Conservation (phyloP, 306 rosid species). For the Lathyrus oleraceus region DNA sequence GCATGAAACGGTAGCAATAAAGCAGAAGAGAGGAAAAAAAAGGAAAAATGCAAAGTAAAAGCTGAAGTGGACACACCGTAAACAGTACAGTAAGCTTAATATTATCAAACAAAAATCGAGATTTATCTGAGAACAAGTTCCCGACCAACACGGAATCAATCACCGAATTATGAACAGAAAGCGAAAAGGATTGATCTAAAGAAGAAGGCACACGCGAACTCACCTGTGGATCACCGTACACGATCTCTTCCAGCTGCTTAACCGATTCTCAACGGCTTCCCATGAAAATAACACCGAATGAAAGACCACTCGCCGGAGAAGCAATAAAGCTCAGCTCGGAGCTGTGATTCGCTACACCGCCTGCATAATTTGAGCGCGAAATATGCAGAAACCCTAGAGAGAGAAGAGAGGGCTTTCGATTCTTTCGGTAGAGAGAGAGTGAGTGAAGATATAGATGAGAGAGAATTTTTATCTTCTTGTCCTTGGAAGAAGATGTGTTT, state of each 20-base stretch:
- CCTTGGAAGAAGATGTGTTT: slow-evolving; percentile 45
- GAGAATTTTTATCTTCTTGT: slow-evolving; percentile 53
- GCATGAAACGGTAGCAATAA: slow-evolving; percentile 41
- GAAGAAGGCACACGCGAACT: slow-evolving; percentile 39
- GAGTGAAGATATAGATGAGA: slow-evolving; percentile 20
- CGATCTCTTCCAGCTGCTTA: slow-evolving; percentile 36
- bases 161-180: slow-evolving; percentile 27
- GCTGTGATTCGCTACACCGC: slow-evolving; percentile 43
- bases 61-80: slow-evolving; percentile 63
- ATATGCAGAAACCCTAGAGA: slow-evolving; percentile 74
- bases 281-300: slow-evolving; percentile 29
- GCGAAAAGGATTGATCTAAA: slow-evolving; percentile 19
- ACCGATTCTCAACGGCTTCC: slow-evolving; percentile 59
- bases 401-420: slow-evolving; percentile 69
- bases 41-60: slow-evolving; percentile 43
- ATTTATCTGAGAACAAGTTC: slow-evolving; percentile 4
- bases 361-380: slow-evolving; percentile 61
- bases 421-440: slow-evolving; percentile 30
- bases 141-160: slow-evolving; percentile 44
- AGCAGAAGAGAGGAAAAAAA: slow-evolving; percentile 43
- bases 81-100: slow-evolving; percentile 61
- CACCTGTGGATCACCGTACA: slow-evolving; percentile 35
- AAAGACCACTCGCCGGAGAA: slow-evolving; percentile 35
- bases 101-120: slow-evolving; percentile 36
- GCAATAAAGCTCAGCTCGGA: slow-evolving; percentile 28